These are phyloP conservation scores for Sporobolomyces phaffii DNA, from an alignment of 768 basidiomycete genomes.

Conservation along the genomic window DNA sequence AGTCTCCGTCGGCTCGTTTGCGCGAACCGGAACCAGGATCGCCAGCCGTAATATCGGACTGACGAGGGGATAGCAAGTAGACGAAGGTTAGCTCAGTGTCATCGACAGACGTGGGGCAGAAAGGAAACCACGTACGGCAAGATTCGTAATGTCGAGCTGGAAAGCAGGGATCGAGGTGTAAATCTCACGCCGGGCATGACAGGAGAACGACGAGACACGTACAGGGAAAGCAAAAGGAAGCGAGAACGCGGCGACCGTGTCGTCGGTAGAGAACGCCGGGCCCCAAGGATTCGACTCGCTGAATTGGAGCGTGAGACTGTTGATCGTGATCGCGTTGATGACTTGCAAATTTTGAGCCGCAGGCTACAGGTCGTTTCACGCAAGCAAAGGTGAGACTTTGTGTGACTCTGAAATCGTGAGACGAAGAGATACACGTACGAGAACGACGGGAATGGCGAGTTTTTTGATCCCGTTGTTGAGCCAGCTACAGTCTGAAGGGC, in stretches of 20 bases:
- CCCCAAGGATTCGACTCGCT: constrained; percentile 56
- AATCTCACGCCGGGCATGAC: no score
- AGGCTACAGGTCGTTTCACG: no score
- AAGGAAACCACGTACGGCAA: constrained; percentile 48
- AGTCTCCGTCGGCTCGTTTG: constrained; percentile 46
- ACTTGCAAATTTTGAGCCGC: constrained; percentile 54
- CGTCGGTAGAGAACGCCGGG: constrained; percentile 58
- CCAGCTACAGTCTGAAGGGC: constrained; percentile 55
- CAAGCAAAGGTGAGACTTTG: no score
- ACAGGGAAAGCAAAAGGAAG: constrained; percentile 63
- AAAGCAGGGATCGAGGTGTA: no score
- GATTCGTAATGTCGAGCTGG: constrained; percentile 56
- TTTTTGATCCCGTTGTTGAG: constrained; percentile 64
- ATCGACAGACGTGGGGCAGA: neutral
- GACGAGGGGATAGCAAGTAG: constrained; percentile 51
- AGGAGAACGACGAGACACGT: neutral
- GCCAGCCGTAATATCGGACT: constrained; percentile 48
- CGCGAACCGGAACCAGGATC: neutral
- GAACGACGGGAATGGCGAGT: constrained; percentile 56
- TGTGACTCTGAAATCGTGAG: neutral
- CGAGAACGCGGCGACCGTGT: constrained; percentile 60
- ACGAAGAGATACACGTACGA: constrained; percentile 52
- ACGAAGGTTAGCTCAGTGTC: neutral
- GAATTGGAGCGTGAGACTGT: constrained; percentile 55
- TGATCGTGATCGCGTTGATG: constrained; percentile 61